Evolutionary conservation across 352 stramenopile genomes (phyloP).

Genomic region (Phytophthora rubi): DNA sequence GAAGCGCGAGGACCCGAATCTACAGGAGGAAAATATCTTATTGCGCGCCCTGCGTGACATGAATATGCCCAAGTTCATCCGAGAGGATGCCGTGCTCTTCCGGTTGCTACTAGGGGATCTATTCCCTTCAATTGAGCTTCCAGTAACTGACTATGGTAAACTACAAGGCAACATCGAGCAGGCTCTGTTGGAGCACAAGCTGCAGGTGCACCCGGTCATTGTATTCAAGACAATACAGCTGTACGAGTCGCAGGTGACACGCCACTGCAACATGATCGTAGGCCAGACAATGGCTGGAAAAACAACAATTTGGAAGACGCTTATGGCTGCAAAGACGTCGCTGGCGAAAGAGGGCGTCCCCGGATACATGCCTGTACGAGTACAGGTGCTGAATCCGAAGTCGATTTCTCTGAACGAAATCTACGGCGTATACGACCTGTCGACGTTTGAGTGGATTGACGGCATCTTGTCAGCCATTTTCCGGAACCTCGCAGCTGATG

Average conservation of each 20-base stretch:
- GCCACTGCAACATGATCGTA: conserved; percentile 95
- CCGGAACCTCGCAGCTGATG: conserved; percentile 73
- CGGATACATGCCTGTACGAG: conserved; percentile 85
- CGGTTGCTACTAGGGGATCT: conserved; percentile 89
- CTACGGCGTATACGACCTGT: conserved; percentile 91
- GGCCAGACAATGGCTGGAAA: conserved; percentile 92
- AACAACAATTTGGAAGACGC: conserved; percentile 87
- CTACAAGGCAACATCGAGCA: conserved; percentile 91
- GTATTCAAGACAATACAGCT: conserved; percentile 96
- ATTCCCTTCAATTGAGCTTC: conserved; percentile 89
- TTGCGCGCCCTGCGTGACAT: conserved; percentile 95
- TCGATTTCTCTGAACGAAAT: conserved; percentile 91
- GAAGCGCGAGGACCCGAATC: conserved; percentile 96
- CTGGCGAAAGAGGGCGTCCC: conserved; percentile 75
- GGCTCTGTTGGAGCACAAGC: conserved; percentile 80
- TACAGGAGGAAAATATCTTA: conserved; percentile 96
- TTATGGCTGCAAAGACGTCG: conserved; percentile 74
- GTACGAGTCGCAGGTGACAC: conserved; percentile 94
- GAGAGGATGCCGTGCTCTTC: conserved; percentile 94
- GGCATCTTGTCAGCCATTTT: conserved; percentile 87
- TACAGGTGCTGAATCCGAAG: conserved; percentile 90
- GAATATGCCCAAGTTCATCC: conserved; percentile 96
- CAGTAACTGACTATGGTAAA: conserved; percentile 91
- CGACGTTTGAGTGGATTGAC: conserved; percentile 89
- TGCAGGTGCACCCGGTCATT: conserved; percentile 91